Evolutionary conservation across 768 basidiomycete species (phyloP), one percentile per base, ranked within the genome.

Genomic region (Galerina sulciceps): DNA sequence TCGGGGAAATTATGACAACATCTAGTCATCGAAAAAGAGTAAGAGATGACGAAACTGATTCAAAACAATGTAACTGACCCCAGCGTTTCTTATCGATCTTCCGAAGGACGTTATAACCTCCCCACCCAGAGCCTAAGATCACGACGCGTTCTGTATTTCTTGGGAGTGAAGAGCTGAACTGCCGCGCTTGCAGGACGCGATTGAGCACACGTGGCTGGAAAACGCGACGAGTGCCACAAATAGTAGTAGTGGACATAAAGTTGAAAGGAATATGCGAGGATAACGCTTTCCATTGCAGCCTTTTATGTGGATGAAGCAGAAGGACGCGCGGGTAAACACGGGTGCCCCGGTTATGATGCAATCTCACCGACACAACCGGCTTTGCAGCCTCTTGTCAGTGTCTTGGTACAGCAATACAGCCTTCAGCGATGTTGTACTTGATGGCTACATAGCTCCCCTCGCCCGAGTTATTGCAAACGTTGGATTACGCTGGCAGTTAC

Each of bases 61-160:
- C 40, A 51, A 56, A 15, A 37, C 11, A 1, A 18, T 5, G 58
- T 43, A 37, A 53, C 50, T 59, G 41, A 89, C 89, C 81, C 85
- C 88, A 91, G 52, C 82, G 81, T 60, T 85, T 86, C 72, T 88
- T 90, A 71, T 91, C 87, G 1, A 91, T 74, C 2, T 81, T 80
- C 37, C 85, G 76, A 20, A 91, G 76, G 13, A 91, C 74, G 58
- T 86, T 86, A 63, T 91, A 91, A 0, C 90, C 90, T 56, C 88
- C 89, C 90, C 89, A 91, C 20, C 90, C 90, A 10, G 88, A 90
- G 9, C 89, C 90, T 6, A 91, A 75, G 59, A 91, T 86, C 17
- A 90, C 83, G 36, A 91, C 80, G 20, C 79, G 77, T 56, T 80
- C 71, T 62, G 77, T 81, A 44, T 67, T 62, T 31, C 66, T 69